A percentile compares a stretch with the other conserved stretches of the same genome.
Conservation (phyloP, 208 protist species). For the Porcisia deanei region DNA sequence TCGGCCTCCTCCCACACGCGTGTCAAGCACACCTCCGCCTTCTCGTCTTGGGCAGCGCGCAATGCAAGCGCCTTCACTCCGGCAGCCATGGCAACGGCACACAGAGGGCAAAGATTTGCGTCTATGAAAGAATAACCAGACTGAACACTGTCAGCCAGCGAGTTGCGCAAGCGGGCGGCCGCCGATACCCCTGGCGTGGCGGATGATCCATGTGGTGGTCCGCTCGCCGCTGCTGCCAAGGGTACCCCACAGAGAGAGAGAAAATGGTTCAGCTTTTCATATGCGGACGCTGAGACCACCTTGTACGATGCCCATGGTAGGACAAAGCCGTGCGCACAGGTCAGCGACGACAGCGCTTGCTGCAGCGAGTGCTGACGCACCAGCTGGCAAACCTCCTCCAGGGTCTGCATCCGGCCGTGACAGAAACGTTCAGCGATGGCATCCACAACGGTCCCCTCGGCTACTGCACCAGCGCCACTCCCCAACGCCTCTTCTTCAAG, state of each 20-base stretch:
- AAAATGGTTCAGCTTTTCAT: slow-evolving; percentile 26
- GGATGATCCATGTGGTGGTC: background rate
- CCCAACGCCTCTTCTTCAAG: background rate
- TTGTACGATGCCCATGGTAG: slow-evolving; percentile 64
- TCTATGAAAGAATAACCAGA: slow-evolving; percentile 29
- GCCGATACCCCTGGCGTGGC: background rate
- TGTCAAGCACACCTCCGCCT: slow-evolving; percentile 27
- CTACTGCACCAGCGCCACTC: background rate
- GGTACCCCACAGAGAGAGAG: slow-evolving; percentile 12
- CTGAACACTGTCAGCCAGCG: background rate
- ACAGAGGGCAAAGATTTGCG: slow-evolving; percentile 42
- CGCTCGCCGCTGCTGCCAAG: background rate
- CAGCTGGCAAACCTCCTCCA: slow-evolving; percentile 12
- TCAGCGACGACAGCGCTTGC: slow-evolving; percentile 26
- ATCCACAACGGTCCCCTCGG: background rate
- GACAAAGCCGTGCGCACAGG: slow-evolving; percentile 44
- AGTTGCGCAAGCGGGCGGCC: background rate
- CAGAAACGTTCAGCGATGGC: slow-evolving; percentile 4
- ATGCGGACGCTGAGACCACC: slow-evolving; percentile 32
- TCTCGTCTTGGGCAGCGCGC: slow-evolving; percentile 36
- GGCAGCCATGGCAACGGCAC: slow-evolving; percentile 42
- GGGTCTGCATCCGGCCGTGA: slow-evolving; percentile 18
- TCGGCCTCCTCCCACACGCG: slow-evolving; percentile 30
- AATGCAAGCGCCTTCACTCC: slow-evolving; percentile 35
- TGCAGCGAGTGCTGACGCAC: slow-evolving; percentile 24